Evolutionary conservation across 2,329 filamentous ascomycete species (phyloP).

Genomic region (Juglanconis juglandina): DNA sequence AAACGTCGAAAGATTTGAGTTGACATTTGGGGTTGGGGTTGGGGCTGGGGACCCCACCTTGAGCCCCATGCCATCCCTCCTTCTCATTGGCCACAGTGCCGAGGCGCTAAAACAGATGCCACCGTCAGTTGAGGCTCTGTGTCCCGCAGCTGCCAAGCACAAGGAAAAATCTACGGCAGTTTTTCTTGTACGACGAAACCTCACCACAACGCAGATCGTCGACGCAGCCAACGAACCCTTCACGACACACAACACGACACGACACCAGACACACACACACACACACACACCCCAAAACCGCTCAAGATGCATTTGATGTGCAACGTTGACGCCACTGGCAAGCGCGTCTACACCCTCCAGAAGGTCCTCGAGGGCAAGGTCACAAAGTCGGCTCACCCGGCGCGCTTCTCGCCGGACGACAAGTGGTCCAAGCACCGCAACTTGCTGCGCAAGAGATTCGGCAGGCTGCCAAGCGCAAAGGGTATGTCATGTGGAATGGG

Average conservation of each 20-base stretch:
- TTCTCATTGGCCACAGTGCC: background rate
- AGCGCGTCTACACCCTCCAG: constrained; percentile 92
- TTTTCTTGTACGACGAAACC: no score
- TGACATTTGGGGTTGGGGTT: background rate
- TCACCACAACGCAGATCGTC: no score
- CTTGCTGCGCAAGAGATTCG: constrained; percentile 90
- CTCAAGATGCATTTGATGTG: constrained; percentile 67
- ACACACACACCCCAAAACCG: background rate
- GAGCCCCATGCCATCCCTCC: no score
- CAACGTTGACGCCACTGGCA: constrained; percentile 77
- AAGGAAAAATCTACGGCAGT: background rate
- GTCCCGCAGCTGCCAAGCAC: background rate
- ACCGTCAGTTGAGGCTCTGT: background rate
- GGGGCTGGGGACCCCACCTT: background rate
- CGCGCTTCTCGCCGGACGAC: constrained; percentile 95
- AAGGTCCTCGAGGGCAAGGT: constrained; percentile 81
- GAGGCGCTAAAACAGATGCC: background rate
- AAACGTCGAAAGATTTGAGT: background rate
- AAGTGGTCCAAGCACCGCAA: constrained; percentile 97
- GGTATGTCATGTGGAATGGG: constrained; percentile 37
- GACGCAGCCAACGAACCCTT: no score
- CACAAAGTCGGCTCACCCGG: constrained; percentile 93
- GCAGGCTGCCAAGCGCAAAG: constrained; percentile 79
- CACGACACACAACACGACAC: no score
- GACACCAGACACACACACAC: background rate